Base-by-base conservation (phyloP, 75 land plant species). In the Gnetum montanum region DNA sequence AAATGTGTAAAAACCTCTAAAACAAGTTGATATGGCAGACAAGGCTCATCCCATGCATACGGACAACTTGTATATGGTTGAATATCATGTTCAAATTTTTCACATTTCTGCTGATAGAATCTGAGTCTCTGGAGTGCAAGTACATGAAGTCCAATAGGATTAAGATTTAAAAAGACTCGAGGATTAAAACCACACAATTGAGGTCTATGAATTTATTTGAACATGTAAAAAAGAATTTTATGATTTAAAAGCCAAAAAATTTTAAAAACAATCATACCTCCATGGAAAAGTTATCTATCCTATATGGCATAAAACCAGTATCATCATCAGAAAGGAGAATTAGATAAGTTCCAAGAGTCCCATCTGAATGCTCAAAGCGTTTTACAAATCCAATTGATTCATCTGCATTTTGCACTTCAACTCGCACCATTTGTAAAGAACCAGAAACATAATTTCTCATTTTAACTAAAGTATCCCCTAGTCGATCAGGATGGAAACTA, bases 41-140 rank as follows among this genome's bases (percentile, higher is more conserved):
- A 90, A 26, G 99, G 99, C 60, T 94, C 99, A 78, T 94, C 99
- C 99, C 99, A 94, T 30, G 88, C 85, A 75, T 94, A 94, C 22
- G 74, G 64, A 56, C 78, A 86, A 28, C 94, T 85, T 29, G 82
- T 72, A 57, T 94, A 90, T n/a, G 96, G 61, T 36, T 86, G 74
- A 31, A 94, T 61, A 43, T 68, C 58, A 27, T 83, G 89, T 34
- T 86, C 96, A 75, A 79, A 73, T 7, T 70, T 65, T 57, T 92
- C 97, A 64, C 91, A 94, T 34, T 65, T 82, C 62, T 80, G 84
- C 58, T 94, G 96, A 62, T 80, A 86, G 24, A 94, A 62, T 38
- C 96, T 61, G 47, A 91, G 37, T 37, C 72, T 80, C 97, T 91
- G n/a, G n/a, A n/a, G n/a, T n/a, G n/a, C n/a, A n/a, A n/a, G n/a